These are phyloP conservation scores for Rhodotorula sp. DNA, from an alignment of 1,284 basidiomycete genomes.

Conservation along the genomic window DNA sequence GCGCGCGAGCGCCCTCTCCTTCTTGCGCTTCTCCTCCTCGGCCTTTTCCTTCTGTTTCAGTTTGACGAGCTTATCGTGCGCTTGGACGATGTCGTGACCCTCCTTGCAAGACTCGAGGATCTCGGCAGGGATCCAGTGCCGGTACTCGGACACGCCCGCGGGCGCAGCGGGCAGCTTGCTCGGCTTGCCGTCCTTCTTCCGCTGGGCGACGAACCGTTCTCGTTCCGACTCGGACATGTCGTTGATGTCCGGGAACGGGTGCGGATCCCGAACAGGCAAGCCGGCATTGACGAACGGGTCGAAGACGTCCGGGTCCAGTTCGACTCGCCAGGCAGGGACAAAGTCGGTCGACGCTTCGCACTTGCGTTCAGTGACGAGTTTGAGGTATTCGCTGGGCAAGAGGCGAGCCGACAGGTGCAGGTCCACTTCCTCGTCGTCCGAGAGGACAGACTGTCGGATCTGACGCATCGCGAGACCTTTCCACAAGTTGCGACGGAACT, in stretches of 20 bases:
- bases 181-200: not conserved
- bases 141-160: not conserved
- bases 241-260: slow-evolving; percentile 8
- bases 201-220: not conserved
- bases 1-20: not conserved
- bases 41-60: slow-evolving; percentile 9
- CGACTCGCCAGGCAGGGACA: slow-evolving; percentile 26
- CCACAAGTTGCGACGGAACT: slow-evolving; percentile 20
- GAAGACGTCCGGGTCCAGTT: slow-evolving; percentile 18
- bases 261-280: slow-evolving; percentile 20
- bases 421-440: not conserved
- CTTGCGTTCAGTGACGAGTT: slow-evolving; percentile 18
- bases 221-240: not conserved
- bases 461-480: slow-evolving; percentile 13
- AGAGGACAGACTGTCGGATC: slow-evolving; percentile 14
- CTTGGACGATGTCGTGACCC: not conserved
- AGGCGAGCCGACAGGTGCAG: not conserved
- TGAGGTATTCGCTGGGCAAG: not conserved
- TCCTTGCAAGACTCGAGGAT: slow-evolving; percentile 11
- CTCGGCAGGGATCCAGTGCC: slow-evolving; percentile 22
- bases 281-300: not conserved
- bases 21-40: slow-evolving; percentile 1
- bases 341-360: slow-evolving; percentile 13
- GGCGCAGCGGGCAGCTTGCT: not conserved
- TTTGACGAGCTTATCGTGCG: slow-evolving; percentile 2